A percentile compares a stretch with the other conserved stretches of the same genome.
Conservation (phyloP, 148 eudicot species). For the Silene uniflora region DNA sequence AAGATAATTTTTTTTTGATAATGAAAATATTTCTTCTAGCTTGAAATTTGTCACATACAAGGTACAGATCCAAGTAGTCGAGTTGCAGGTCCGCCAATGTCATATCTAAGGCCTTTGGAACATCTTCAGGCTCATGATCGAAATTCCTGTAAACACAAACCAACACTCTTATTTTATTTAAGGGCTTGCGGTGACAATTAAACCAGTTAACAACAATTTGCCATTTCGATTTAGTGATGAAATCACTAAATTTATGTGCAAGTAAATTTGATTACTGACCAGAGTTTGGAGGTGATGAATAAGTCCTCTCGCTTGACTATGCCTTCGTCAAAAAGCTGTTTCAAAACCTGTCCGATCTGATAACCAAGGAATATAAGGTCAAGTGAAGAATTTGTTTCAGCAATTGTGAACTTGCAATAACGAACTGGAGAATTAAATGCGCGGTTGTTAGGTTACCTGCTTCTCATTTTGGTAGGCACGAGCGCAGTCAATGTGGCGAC, state of each 20-base stretch:
- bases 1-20: no score
- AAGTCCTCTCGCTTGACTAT: constrained; percentile 56
- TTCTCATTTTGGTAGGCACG: constrained; percentile 44
- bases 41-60: constrained; percentile 28
- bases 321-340: constrained; percentile 47
- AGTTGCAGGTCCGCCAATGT: constrained; percentile 51
- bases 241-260: no score
- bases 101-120: constrained; percentile 39
- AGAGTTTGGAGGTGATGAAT: constrained; percentile 58
- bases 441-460: constrained; percentile 28
- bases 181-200: no score
- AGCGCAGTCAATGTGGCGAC: constrained; percentile 60
- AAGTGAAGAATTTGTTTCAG: background rate
- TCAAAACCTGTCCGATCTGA: constrained; percentile 50
- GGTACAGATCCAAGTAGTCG: constrained; percentile 54
- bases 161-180: background rate
- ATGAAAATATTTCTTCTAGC: no score
- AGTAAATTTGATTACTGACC: constrained; percentile 26
- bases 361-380: constrained; percentile 1
- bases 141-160: constrained; percentile 31
- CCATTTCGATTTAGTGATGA: no score
- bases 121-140: constrained; percentile 58
- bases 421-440: background rate
- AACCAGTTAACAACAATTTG: no score
- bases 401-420: background rate